phyloP scores from a whole-genome alignment of 192 early-diverging fungal species.

The Gigaspora rosea region DNA sequence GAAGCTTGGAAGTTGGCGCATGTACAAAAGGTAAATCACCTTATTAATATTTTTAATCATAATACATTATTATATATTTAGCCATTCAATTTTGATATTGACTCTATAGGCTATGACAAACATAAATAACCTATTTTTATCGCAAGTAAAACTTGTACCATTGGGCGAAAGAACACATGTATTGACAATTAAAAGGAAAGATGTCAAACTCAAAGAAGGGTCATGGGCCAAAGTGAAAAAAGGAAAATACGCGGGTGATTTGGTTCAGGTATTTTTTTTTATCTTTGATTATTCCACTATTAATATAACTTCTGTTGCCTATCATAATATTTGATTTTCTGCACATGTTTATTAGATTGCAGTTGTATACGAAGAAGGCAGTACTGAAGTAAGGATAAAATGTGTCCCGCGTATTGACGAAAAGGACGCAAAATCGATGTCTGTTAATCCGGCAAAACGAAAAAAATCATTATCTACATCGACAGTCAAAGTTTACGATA shows the following conservation, averaged over 20 bases:
- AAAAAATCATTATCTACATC: slow-evolving; percentile 53
- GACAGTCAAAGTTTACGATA: slow-evolving; percentile 60
- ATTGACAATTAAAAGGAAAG: slow-evolving; percentile 72
- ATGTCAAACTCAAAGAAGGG: slow-evolving; percentile 62
- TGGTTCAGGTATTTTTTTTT: slow-evolving; percentile 73
- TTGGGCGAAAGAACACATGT: slow-evolving; percentile 91
- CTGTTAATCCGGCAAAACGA: slow-evolving; percentile 43
- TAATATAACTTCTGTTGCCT: not conserved
- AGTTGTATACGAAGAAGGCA: slow-evolving; percentile 61
- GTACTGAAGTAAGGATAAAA: slow-evolving; percentile 66
- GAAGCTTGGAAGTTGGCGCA: slow-evolving; percentile 80
- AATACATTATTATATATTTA: not conserved
- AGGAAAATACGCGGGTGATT: slow-evolving; percentile 92
- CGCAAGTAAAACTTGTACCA: slow-evolving; percentile 78
- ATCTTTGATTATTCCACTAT: not conserved
- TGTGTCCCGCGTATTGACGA: slow-evolving; percentile 64
- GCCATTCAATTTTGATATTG: not conserved
- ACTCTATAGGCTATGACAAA: slow-evolving; percentile 62
- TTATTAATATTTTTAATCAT: not conserved
- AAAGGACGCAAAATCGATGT: slow-evolving; percentile 35
- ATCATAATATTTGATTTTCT: not conserved
- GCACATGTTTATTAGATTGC: slow-evolving; percentile 41
- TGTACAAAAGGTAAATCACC: slow-evolving; percentile 62
- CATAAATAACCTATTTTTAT: slow-evolving; percentile 73
- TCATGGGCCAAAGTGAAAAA: slow-evolving; percentile 89